Conservation (phyloP, 768 basidiomycete genomes). For the Tricholoma sp. region DNA sequence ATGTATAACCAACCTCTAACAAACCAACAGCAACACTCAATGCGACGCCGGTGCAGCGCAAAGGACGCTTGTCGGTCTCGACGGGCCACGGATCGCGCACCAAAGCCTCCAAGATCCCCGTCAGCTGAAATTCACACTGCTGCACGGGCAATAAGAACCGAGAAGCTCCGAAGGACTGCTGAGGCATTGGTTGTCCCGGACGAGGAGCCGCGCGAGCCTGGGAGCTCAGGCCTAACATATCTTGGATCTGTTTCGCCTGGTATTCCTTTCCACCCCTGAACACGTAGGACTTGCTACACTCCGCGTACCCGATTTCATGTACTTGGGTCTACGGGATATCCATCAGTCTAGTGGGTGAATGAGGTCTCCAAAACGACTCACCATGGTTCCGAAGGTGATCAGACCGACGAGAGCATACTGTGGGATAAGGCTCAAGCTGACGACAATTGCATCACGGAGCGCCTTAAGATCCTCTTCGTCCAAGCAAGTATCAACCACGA, state of each 20-base stretch:
- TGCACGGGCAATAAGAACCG: conserved; percentile 89
- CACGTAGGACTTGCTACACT: conserved; percentile 97
- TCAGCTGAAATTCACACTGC: conserved; percentile 95
- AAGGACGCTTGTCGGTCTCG: conserved; percentile 86
- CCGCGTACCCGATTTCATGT: conserved; percentile 94
- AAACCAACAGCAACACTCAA: conserved; percentile 90
- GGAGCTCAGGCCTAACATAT: conserved; percentile 89
- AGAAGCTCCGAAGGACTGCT: conserved; percentile 77
- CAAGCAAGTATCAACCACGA: conserved; percentile 95
- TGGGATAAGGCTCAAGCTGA: conserved; percentile 89
- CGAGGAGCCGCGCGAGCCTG: conserved; percentile 81
- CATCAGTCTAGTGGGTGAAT: background rate
- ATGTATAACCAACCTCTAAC: conserved; percentile 56
- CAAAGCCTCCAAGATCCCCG: conserved; percentile 84
- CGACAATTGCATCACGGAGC: conserved; percentile 88
- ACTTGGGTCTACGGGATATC: conserved; percentile 76
- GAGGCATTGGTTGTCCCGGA: conserved; percentile 77
- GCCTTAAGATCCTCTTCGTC: conserved; percentile 96
- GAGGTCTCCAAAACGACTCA: conserved; percentile 26
- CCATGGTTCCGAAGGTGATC: conserved; percentile 98
- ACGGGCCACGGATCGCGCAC: conserved; percentile 96
- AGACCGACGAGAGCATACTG: conserved; percentile 93
- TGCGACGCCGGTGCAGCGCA: conserved; percentile 95
- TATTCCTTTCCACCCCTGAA: conserved; percentile 99
- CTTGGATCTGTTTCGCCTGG: conserved; percentile 91